Evolutionary conservation across 371 early-diverging fungal species (phyloP), one percentile per base, ranked within the genome.

Genomic region (Choanephora cucurbitarum): DNA sequence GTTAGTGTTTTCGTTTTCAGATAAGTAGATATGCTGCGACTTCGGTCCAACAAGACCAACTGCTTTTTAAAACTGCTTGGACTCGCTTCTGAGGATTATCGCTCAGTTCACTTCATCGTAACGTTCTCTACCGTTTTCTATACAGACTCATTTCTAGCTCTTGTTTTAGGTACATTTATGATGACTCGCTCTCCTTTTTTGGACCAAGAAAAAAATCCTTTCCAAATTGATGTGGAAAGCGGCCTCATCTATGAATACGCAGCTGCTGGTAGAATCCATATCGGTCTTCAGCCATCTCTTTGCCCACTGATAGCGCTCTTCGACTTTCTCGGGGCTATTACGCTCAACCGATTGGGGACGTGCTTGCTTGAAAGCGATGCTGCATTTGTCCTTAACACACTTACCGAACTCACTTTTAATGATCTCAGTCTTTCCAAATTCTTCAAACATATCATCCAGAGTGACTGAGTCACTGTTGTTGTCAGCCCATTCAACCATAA

Each of bases 201-300:
- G 3, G 55, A 54, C 39, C 55, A 54, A 17, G 55, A 9, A 28
- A 44, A 53, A 33, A 8, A 17, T 32, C 54, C 9, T 34, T 32
- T 42, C n/a, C 11, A 53, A 5, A 33, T 44, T 52, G 11, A 53
- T 53, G 22, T 43, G 19, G 40, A 56, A 43, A 15, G 32, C 57
- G 6, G 57, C 32, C 18, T 56, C 49, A 21, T 56, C 33, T 11
- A 56, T 56, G 17, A 56, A 56, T 18, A 49, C 44, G 32, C 57
- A 56, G 19, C 28, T 43, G 31, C 43, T 41, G 21, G 32, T 44
- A 13, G 5, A n/a, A 44, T 32, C 46, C 23, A 54, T 44, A 9
- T 54, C 11, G 0, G 34, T 54, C 4, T 44, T 21, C 19, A 23
- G 1, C 41, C 24, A 40, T 40, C 11, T 19, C 21, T 37, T 39